Evolutionary conservation across 1,139 yeast genomes (phyloP).

Genomic region (Magnusiomyces magnusii): DNA sequence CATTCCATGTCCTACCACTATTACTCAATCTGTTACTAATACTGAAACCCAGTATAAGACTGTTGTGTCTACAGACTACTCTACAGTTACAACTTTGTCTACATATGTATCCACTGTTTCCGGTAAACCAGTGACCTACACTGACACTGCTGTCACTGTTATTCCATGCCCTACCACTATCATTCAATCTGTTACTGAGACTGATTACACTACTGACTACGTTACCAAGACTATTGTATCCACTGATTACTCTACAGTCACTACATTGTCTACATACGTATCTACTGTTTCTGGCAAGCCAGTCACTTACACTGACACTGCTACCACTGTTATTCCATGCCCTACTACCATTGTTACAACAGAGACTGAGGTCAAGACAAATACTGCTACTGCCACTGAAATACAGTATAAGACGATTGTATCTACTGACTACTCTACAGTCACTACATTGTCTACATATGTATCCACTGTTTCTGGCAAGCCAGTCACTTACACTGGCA

Average conservation of each 20-base stretch:
- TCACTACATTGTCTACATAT: neutral
- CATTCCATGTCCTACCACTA: neutral
- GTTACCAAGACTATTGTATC: neutral
- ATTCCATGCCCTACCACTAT: neutral
- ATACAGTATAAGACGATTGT: neutral
- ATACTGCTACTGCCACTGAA: neutral
- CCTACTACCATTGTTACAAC: constrained; percentile 1
- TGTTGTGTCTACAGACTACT: neutral
- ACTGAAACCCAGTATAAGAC: neutral
- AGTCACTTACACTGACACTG: neutral
- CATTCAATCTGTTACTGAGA: neutral
- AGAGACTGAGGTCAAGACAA: constrained; percentile 3
- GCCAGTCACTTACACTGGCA: neutral
- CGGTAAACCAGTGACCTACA: neutral
- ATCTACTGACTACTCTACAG: neutral
- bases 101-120: neutral
- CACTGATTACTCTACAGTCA: neutral
- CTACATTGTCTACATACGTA: neutral
- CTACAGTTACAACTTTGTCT: neutral
- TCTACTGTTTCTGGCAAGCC: neutral
- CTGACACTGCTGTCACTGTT: neutral
- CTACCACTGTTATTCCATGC: neutral
- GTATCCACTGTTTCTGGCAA: neutral
- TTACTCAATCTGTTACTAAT: neutral
- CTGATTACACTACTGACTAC: neutral